A percentile compares a stretch with the other conserved stretches of the same genome.
These are phyloP conservation scores for Ilex paraguariensis DNA, from an alignment of 305 asterid genomes.

Conservation along the genomic window DNA sequence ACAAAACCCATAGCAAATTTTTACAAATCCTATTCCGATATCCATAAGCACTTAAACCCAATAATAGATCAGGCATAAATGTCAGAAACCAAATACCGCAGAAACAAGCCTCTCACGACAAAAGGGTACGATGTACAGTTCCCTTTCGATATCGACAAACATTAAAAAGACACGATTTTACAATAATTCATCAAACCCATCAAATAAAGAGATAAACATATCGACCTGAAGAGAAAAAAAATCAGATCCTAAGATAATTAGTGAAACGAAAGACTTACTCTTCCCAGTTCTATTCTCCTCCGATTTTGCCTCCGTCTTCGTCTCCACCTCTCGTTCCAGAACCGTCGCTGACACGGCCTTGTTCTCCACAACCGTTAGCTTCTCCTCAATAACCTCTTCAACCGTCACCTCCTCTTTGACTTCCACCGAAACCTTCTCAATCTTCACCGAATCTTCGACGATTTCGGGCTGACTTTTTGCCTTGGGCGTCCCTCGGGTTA, in stretches of 20 bases:
- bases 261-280: slow-evolving; percentile 27
- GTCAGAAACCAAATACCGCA: no score
- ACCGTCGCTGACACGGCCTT: slow-evolving; percentile 8
- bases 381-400: slow-evolving; percentile 24
- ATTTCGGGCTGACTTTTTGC: slow-evolving; percentile 16
- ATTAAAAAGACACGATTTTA: no score
- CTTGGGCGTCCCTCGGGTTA: slow-evolving; percentile 29
- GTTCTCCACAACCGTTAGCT: slow-evolving; percentile 20
- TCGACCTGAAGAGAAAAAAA: no score
- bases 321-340: slow-evolving; percentile 18
- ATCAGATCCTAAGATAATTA: background rate
- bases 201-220: no score
- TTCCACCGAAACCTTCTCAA: slow-evolving; percentile 21
- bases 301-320: slow-evolving; percentile 1
- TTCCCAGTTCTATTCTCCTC: slow-evolving; percentile 14
- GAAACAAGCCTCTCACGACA: no score
- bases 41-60: no score
- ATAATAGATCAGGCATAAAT: no score
- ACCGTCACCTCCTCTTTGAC: slow-evolving; percentile 18
- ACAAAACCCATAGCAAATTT: no score
- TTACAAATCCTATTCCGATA: no score
- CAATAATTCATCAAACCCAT: no score
- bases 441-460: slow-evolving; percentile 22
- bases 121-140: no score
- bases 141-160: no score